phyloP scores from a whole-genome alignment of 148 eudicot species.

The Silene latifolia region DNA sequence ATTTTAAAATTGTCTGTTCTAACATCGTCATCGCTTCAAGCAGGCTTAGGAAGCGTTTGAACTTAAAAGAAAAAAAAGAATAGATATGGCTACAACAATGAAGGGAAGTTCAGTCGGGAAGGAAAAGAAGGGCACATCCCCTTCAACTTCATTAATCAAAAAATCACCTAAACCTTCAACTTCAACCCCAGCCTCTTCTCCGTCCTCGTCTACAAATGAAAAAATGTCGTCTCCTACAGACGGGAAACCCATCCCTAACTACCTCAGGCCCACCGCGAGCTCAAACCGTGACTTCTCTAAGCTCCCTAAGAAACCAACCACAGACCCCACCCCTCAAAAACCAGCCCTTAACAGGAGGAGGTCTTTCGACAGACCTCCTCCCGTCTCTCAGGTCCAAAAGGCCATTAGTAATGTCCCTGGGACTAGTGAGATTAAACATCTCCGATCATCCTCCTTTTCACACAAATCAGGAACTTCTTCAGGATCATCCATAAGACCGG shows the following conservation, averaged over 20 bases:
- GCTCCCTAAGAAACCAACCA: slow-evolving; percentile 23
- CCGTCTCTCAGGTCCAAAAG: slow-evolving; percentile 25
- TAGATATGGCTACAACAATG: slow-evolving; percentile 44
- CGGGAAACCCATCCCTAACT: slow-evolving; percentile 44
- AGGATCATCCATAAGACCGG: slow-evolving; percentile 8
- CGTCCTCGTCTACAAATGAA: slow-evolving; percentile 23
- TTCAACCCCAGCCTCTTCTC: slow-evolving; percentile 4
- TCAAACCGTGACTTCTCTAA: slow-evolving; percentile 28
- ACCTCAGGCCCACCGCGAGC: slow-evolving; percentile 53
- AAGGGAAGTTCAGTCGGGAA: slow-evolving; percentile 33
- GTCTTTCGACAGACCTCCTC: slow-evolving; percentile 45
- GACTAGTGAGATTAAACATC: slow-evolving; percentile 5
- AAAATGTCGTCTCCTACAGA: slow-evolving; percentile 22
- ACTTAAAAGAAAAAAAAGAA: not conserved
- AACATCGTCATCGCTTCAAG: not conserved
- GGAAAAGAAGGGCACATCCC: slow-evolving; percentile 44
- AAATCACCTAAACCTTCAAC: slow-evolving; percentile 22
- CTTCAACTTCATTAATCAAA: slow-evolving; percentile 27
- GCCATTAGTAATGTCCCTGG: slow-evolving; percentile 15
- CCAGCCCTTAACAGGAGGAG: slow-evolving; percentile 35
- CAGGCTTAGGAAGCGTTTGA: slow-evolving; percentile 12
- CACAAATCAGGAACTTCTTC: slow-evolving; percentile 6
- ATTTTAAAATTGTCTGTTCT: too few species aligned
- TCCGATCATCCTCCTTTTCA: slow-evolving; percentile 31
- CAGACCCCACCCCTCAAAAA: slow-evolving; percentile 16